phyloP scores from a whole-genome alignment of 2,329 filamentous ascomycete genomes.

The Aschersonia sp. region DNA sequence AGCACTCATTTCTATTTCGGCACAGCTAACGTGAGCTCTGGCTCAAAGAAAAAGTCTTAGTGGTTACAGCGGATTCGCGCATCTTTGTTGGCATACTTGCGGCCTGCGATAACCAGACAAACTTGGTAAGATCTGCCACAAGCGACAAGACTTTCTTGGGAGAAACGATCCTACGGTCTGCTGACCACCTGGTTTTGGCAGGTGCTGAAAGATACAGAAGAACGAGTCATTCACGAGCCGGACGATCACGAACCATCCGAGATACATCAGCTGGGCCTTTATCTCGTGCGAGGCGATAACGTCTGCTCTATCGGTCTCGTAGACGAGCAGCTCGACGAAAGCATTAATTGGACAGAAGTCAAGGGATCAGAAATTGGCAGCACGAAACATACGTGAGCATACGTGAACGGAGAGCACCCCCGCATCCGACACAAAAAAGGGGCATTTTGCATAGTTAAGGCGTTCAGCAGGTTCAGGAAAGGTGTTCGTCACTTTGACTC shows the following conservation, averaged over 20 bases:
- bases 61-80: slow-evolving; percentile 84
- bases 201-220: slow-evolving; percentile 70
- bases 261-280: slow-evolving; percentile 72
- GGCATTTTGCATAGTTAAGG: too few relatives aligned
- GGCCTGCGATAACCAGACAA: slow-evolving; percentile 82
- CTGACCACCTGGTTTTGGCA: slow-evolving; percentile 11
- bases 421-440: too few relatives aligned
- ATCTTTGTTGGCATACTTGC: slow-evolving; percentile 72
- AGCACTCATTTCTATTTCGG: not conserved
- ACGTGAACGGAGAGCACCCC: too few relatives aligned
- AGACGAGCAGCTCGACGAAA: slow-evolving; percentile 75
- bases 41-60: slow-evolving; percentile 66
- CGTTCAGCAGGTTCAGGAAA: too few relatives aligned
- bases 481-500: too few relatives aligned
- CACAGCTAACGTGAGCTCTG: not conserved
- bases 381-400: slow-evolving; percentile 54
- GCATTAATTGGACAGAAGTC: slow-evolving; percentile 88
- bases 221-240: slow-evolving; percentile 75
- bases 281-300: slow-evolving; percentile 87
- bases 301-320: slow-evolving; percentile 82
- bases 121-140: slow-evolving; percentile 38
- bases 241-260: slow-evolving; percentile 73
- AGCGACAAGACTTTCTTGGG: too few relatives aligned
- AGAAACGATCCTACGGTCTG: not conserved
- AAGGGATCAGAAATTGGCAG: slow-evolving; percentile 70